Conservation (phyloP, 176 grass and related monocot species). For the Raddia distichophylla region DNA sequence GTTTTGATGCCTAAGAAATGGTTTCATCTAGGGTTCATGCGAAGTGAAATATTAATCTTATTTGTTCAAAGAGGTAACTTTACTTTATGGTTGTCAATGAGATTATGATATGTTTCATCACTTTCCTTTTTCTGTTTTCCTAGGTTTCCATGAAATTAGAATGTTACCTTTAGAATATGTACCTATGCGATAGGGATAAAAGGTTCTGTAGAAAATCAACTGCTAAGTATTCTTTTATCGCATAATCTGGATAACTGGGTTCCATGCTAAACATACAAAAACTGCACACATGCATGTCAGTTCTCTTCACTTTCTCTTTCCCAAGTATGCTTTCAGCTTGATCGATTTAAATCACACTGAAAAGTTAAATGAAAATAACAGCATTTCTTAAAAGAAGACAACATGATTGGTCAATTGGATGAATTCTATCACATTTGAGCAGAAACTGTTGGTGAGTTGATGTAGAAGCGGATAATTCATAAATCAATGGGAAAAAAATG, state of each 20-base stretch:
- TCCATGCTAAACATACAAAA: not conserved
- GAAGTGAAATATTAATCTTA: not conserved
- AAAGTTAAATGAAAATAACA: not conserved
- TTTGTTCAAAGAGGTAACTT: not conserved
- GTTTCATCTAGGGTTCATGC: not conserved
- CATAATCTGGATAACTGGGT: not conserved
- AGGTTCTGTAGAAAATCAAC: constrained; percentile 1
- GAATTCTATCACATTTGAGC: not conserved
- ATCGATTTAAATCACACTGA: not conserved
- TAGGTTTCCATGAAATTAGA: not conserved
- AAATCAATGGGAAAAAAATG: not conserved
- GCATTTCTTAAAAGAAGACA: not conserved
- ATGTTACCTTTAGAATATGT: not conserved
- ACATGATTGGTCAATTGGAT: not conserved
- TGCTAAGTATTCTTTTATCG: not conserved
- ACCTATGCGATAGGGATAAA: not conserved
- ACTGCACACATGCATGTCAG: not conserved
- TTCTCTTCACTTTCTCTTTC: not conserved
- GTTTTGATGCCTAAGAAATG: not conserved
- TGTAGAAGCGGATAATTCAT: constrained; percentile 6
- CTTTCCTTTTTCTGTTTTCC: not conserved
- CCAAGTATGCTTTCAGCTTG: not conserved
- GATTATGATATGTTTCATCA: not conserved
- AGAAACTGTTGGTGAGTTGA: not conserved
- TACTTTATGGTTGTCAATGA: not conserved